A percentile compares a stretch with the other conserved stretches of the same genome.
phyloP scores from a whole-genome alignment of 495 filamentous ascomycete species.

The Melanomma pulvis-pyrius region DNA sequence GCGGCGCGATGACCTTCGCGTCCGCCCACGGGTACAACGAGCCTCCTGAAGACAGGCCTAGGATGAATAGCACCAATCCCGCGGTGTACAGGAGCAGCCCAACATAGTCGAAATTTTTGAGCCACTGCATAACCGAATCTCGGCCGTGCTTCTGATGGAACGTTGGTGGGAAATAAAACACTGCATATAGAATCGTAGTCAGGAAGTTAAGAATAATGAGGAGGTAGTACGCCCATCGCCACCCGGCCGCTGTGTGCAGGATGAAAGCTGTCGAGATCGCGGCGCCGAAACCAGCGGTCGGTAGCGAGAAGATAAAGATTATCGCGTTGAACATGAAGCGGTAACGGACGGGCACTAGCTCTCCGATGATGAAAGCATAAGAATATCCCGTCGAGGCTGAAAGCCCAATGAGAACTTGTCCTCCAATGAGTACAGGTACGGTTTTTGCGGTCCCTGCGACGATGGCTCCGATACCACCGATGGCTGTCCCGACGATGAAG shows the following conservation, averaged over 20 bases:
- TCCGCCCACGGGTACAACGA: conserved; percentile 49
- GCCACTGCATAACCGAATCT: conserved; percentile 17
- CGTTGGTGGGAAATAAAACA: conserved; percentile 33
- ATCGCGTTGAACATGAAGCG: conserved; percentile 31
- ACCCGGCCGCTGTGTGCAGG: conserved; percentile 22
- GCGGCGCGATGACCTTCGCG: conserved; percentile 46
- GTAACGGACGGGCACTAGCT: conserved; percentile 36
- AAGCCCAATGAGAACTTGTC: conserved; percentile 35
- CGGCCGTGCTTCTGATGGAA: conserved; percentile 32
- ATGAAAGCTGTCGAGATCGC: conserved; percentile 30
- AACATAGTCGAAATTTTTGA: conserved; percentile 33
- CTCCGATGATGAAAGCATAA: conserved; percentile 32
- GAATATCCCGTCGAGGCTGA: conserved; percentile 24
- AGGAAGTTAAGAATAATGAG: conserved; percentile 27
- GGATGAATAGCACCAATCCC: conserved; percentile 30
- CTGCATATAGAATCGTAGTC: conserved; percentile 11
- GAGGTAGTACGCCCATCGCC: conserved; percentile 39
- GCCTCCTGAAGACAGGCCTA: conserved; percentile 50
- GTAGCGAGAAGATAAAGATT: conserved; percentile 29
- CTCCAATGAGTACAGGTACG: conserved; percentile 39
- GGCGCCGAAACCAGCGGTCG: conserved; percentile 27
- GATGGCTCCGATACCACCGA: conserved; percentile 41
- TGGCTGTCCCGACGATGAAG: conserved; percentile 38
- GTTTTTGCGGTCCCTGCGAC: conserved; percentile 40
- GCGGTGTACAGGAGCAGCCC: conserved; percentile 28